Percentiles rank a stretch among this genome's conserved stretches.
Evolutionary conservation across 1,284 basidiomycete species (phyloP).

Genomic region (Pascua sp.): DNA sequence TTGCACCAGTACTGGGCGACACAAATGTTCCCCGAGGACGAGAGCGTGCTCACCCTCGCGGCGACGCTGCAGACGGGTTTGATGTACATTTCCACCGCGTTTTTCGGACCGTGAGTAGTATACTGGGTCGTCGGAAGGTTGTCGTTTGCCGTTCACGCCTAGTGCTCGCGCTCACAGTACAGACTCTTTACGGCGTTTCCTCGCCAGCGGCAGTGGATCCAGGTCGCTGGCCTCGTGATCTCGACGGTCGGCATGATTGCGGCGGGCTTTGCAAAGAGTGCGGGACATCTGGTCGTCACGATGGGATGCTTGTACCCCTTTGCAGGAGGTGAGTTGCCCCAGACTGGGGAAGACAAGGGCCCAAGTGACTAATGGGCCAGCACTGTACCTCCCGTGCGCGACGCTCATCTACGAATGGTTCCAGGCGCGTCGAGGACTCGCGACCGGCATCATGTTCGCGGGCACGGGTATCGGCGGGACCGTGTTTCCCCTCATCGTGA

Average conservation of each 20-base stretch:
- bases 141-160: background rate
- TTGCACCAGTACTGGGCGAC: constrained; percentile 43
- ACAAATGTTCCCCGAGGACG: constrained; percentile 24
- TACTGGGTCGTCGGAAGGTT: background rate
- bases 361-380: constrained; percentile 12
- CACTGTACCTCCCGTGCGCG: constrained; percentile 44
- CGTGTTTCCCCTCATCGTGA: constrained; percentile 43
- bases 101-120: constrained; percentile 37
- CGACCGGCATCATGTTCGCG: constrained; percentile 43
- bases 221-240: constrained; percentile 30
- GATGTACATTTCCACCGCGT: constrained; percentile 34
- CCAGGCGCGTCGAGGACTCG: constrained; percentile 39
- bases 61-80: constrained; percentile 43
- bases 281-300: constrained; percentile 44
- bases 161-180: background rate
- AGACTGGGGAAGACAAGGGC: no score
- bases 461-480: constrained; percentile 46
- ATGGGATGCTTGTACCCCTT: constrained; percentile 44
- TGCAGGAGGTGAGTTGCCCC: constrained; percentile 26
- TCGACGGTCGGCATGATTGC: constrained; percentile 27
- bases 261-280: constrained; percentile 36
- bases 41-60: constrained; percentile 28
- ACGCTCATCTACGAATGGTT: constrained; percentile 49
- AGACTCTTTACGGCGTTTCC: constrained; percentile 37
- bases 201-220: constrained; percentile 23